Conservation (phyloP, 2,329 filamentous ascomycete species). For the Dactylellina cionopaga region DNA sequence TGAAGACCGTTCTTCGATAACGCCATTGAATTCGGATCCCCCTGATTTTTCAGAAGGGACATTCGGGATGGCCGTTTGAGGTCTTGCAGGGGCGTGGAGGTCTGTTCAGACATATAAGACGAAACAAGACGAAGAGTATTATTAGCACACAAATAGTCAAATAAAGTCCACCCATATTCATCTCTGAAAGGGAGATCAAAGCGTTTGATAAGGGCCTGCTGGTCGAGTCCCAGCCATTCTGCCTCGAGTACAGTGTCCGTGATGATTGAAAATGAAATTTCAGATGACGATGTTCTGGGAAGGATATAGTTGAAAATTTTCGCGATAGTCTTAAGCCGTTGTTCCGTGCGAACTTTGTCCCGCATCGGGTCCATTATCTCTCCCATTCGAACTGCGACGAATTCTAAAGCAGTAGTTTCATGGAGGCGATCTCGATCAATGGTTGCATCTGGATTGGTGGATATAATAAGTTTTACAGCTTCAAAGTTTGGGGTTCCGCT, state of each 20-base stretch:
- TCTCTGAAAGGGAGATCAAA: neutral
- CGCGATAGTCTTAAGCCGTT: neutral
- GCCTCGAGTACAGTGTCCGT: neutral
- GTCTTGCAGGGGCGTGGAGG: neutral
- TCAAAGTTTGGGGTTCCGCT: neutral
- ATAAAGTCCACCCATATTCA: slow-evolving; percentile 9
- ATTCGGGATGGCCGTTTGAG: neutral
- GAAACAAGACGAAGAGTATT: neutral
- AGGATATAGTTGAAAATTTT: neutral
- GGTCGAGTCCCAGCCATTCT: neutral
- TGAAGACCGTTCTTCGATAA: neutral
- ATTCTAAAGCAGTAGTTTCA: too few relatives aligned
- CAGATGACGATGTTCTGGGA: neutral
- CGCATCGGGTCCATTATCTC: too few relatives aligned
- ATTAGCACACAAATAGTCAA: neutral
- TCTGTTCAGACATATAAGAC: neutral
- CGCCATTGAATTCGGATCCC: too few relatives aligned
- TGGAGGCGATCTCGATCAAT: neutral
- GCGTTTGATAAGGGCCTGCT: neutral
- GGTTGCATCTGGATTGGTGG: neutral
- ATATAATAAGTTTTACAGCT: slow-evolving; percentile 1
- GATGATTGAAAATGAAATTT: slow-evolving; percentile 4
- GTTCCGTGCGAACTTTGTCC: neutral
- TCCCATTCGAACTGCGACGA: too few relatives aligned
- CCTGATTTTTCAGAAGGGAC: neutral